Conservation (phyloP, 2,329 filamentous ascomycete genomes). For the Colletotrichum sp. region DNA sequence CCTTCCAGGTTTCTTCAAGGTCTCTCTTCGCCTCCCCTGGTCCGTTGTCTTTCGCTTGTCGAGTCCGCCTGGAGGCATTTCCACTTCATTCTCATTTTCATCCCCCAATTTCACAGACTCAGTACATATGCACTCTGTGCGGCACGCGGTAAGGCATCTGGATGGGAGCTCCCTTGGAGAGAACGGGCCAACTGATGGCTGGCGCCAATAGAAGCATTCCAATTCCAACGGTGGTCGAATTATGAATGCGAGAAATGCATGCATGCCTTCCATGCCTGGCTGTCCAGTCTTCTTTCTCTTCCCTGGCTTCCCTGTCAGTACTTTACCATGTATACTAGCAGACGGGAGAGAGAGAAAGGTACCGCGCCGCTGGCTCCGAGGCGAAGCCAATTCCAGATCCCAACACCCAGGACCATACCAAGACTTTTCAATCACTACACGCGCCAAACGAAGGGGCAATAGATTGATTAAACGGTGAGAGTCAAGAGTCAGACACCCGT, state of each 20-base stretch:
- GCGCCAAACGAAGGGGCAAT: neutral
- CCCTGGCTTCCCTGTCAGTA: neutral
- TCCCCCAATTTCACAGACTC: neutral
- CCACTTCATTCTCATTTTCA: neutral
- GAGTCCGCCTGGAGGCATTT: neutral
- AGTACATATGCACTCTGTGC: neutral
- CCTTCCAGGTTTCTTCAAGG: neutral
- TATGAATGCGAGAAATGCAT: neutral
- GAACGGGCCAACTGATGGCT: neutral
- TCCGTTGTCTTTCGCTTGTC: neutral
- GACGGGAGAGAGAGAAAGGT: neutral
- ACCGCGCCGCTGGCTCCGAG: neutral
- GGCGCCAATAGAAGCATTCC: neutral
- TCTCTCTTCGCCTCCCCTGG: neutral
- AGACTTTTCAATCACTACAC: neutral
- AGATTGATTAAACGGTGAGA: conserved; percentile 16
- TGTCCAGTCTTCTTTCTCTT: neutral
- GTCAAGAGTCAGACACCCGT: neutral
- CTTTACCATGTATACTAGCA: neutral
- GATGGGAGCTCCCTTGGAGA: neutral
- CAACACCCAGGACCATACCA: neutral
- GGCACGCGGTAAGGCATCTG: neutral
- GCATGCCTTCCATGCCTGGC: neutral
- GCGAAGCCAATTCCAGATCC: neutral
- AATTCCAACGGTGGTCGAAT: neutral